Base-by-base conservation (phyloP, 495 filamentous ascomycete genomes). In the Podospora bellae-mahoneyi region DNA sequence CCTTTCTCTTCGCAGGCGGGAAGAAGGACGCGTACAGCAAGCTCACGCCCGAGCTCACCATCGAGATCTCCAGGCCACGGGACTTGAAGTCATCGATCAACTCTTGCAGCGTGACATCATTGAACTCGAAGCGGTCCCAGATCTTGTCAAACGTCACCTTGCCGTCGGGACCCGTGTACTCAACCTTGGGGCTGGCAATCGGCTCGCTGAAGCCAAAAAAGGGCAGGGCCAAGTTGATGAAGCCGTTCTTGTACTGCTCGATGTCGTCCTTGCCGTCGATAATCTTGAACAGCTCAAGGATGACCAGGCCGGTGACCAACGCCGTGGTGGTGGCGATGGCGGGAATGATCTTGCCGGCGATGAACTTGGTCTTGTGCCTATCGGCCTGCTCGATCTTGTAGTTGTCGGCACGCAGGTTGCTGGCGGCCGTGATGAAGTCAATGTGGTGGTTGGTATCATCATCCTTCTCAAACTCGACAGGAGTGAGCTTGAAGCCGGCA, bases 141-240 rank as follows among this genome's bases (percentile, higher is more conserved):
- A 99, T 87, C 81, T 93, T 96, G 80, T 99, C 96, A 71, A 98
- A 89, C 44, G 84, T 86, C 53, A 96, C 89, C 78, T 96, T 92
- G 71, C 88, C 89, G 34, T 89, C 83, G 54, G 87, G 79, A 64
- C 93, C 88, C 73, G 82, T 75, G 79, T 98, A 99, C 74, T 87
- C 92, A 71, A 92, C 92, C 83, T 98, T 97, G 20, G 92, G 92
- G 71, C 92, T 96, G 20, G 87, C 86, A 72, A 99, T 92, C 13
- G 95, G 95, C 79, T 99, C 95, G 78, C 92, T 96, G 86, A 98
- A 99, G 20, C 94, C 94, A 69, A 98, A 93, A 85, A 98, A 97
- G 7, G 95, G 95, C 60, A 99, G 85, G 5, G 96, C 96, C 66
- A 99, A 83, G 82, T 99, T 99, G 77, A 98, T 81, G 77, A 99